Base-by-base conservation (phyloP, 2,329 filamentous ascomycete species). In the Fusarium albosuccineum region DNA sequence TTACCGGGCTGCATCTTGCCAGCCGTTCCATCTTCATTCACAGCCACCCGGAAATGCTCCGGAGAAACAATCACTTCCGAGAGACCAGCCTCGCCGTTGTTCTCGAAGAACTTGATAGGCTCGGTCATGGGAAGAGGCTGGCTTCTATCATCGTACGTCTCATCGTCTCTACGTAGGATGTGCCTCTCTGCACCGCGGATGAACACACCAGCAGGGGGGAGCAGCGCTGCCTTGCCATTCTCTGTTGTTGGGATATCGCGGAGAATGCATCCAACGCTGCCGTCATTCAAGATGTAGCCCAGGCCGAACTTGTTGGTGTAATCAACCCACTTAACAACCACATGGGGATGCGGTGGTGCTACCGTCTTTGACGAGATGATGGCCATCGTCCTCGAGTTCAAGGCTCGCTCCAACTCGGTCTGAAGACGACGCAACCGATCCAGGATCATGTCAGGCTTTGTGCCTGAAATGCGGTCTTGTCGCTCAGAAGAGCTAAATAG, bases 281-380 rank as follows among this genome's bases (percentile, higher is more conserved):
- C 92, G 68, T 95, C 91, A 64, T 92, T 92, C 55, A 96, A 82
- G 60, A 95, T 93, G 73, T 95, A 96, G 36, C 92, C 92, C 14
- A 96, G 85, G 11, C 92, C 92, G 76, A 94, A 93, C 76, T 94
- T 94, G 78, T 94, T 93, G 61, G 92, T 93, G 77, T 96, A 96
- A 76, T 96, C 92, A 7, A 96, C 92, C 92, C 92, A 96, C 75
- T 94, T 93, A 10, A 91, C 87, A 11, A 91, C 88, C 44, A 91
- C 86, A 74, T 89, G 80, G 74, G 91, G 85, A 75, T 90, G 77
- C 64, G 89, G 74, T 74, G 85, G 81, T 57, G 84, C 77, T 64
- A 83, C 78, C 60, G 85, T 81, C 78, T 87, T 85, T 9, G 85
- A 81, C 0, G 83, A 85, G 49, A 89, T 80, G 55, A 89, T 82